Evolutionary conservation across 768 basidiomycete species (phyloP), one percentile per base, ranked within the genome.

Genomic region (Mrakia frigida): DNA sequence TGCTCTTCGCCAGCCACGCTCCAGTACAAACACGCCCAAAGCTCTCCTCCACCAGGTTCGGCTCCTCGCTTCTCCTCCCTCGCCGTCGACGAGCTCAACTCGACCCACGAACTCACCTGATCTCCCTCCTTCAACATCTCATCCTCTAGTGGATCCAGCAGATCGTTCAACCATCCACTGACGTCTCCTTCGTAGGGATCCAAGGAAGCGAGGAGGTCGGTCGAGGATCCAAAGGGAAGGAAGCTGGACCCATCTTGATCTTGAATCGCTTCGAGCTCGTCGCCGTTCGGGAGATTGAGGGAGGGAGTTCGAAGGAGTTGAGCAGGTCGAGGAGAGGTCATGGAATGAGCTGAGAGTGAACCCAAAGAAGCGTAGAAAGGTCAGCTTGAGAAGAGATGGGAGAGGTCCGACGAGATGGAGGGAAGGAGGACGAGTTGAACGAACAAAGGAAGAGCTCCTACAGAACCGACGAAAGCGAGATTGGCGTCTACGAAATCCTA

Each of bases 161-260:
- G 85, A 80, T 89, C 86, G 82, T 92, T 91, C 67, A 92, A 87
- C 91, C 91, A 92, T n/a, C 87, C 85, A 68, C 88, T 83, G 18
- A 89, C 86, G 80, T 90, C 88, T 65, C 87, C 85, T 69, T 76
- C 79, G 71, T 88, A 88, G 74, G 87, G 86, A 74, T 89, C 89
- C 70, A 91, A 84, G 25, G 89, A 82, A 14, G 79, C 77, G 14
- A 82, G 46, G 28, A 82, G 79, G 56, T 80, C 81, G 23, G 78
- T 69, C 14, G 80, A 79, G 28, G 76, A n/a, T 18, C 74, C 74
- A 37, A 75, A 69, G 21, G 69, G 68, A 21, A 75, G 74, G 28
- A 60, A 60, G 25, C 43, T 50, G 2, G 33, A 61, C 31, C 28
- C 46, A 61, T 65, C 41, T 6, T 65, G 21, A 41, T 50, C 35